Percentiles rank a stretch among this genome's conserved stretches.
Evolutionary conservation across 768 basidiomycete species (phyloP).

Genomic region (Leccinum olivaceopallidum): DNA sequence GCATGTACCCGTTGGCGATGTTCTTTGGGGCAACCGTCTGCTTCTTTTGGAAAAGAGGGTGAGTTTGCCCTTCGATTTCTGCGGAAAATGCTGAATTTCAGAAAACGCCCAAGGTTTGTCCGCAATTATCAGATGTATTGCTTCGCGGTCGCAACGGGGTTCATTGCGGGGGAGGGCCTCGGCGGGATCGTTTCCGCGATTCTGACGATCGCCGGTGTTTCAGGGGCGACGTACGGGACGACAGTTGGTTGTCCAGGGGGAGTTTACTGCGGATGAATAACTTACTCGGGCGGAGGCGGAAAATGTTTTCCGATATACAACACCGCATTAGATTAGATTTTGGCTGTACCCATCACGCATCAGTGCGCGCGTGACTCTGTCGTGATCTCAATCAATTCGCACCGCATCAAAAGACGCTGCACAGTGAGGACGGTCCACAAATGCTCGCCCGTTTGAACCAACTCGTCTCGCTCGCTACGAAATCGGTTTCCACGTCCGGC

Average conservation of each 20-base stretch:
- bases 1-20: constrained; percentile 2
- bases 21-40: background rate
- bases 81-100: background rate
- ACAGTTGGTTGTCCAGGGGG: constrained; percentile 31
- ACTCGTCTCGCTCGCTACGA: too few species aligned
- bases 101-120: background rate
- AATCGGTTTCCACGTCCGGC: too few species aligned
- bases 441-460: too few species aligned
- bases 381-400: too few species aligned
- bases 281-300: background rate
- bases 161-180: constrained; percentile 42
- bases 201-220: constrained; percentile 31
- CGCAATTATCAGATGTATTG: constrained; percentile 26
- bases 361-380: too few species aligned
- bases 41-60: background rate
- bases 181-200: constrained; percentile 37
- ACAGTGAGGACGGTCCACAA: too few species aligned
- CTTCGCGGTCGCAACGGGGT: constrained; percentile 40
- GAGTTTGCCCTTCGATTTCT: background rate
- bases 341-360: too few species aligned
- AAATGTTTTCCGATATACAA: too few species aligned
- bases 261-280: constrained; percentile 27
- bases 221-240: constrained; percentile 29
- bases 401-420: too few species aligned
- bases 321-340: too few species aligned